phyloP scores from a whole-genome alignment of 129 eudicot genomes.

The Tagetes patula region DNA sequence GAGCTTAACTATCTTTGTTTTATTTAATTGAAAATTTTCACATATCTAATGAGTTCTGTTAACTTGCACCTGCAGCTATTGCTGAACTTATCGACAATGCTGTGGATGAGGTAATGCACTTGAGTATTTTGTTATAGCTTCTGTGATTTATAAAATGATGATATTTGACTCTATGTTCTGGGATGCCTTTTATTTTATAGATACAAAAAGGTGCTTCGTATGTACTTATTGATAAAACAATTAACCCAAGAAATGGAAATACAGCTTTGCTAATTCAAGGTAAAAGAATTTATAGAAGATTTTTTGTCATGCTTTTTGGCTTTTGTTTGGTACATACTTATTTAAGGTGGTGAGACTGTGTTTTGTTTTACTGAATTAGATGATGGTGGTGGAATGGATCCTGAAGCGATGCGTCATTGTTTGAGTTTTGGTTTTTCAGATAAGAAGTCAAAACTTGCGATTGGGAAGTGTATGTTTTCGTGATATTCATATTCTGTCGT shows the following conservation, averaged over 20 bases:
- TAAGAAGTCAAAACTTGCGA: slow-evolving; percentile 55
- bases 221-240: slow-evolving; percentile 51
- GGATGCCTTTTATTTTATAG: slow-evolving; percentile 30
- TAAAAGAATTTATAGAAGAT: slow-evolving; percentile 12
- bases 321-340: neutral
- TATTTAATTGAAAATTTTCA: slow-evolving; percentile 1
- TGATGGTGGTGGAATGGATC: slow-evolving; percentile 77
- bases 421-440: slow-evolving; percentile 76
- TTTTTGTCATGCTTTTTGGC: neutral
- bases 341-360: slow-evolving; percentile 3
- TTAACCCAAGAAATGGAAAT: slow-evolving; percentile 50
- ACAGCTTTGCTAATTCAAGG: slow-evolving; percentile 61
- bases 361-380: slow-evolving; percentile 35
- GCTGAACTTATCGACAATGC: slow-evolving; percentile 74
- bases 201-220: slow-evolving; percentile 63
- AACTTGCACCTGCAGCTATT: slow-evolving; percentile 48
- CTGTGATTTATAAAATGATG: neutral
- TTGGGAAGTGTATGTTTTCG: slow-evolving; percentile 65
- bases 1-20: slow-evolving; percentile 6
- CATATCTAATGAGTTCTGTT: neutral
- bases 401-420: slow-evolving; percentile 61
- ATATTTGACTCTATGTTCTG: neutral
- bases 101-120: slow-evolving; percentile 57
- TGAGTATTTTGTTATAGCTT: neutral
- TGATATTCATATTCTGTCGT: neutral